Conservation (phyloP, 768 basidiomycete genomes). For the Gelatoporia subvermispora region DNA sequence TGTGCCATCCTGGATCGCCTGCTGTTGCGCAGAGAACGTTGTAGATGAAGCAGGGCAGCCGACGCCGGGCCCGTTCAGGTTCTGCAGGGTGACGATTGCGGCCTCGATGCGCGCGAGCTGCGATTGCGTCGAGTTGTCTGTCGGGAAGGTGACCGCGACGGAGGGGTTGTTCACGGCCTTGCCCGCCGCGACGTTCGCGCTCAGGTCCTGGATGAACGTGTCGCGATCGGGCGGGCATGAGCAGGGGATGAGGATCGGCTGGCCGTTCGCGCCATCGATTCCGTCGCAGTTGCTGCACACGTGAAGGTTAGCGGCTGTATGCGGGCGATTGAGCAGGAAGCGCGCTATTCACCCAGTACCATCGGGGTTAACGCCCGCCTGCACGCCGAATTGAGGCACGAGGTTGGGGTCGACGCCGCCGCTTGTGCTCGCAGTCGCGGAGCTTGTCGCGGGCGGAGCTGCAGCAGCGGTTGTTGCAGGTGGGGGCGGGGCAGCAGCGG, state of each 20-base stretch:
- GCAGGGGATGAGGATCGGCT: slow-evolving; percentile 38
- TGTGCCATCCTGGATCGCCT: slow-evolving; percentile 10
- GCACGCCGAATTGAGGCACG: slow-evolving; percentile 19
- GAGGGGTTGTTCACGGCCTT: slow-evolving; percentile 61
- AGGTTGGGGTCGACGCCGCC: slow-evolving; percentile 19
- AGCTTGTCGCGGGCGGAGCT: slow-evolving; percentile 12
- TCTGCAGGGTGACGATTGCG: slow-evolving; percentile 63
- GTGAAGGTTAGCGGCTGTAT: not conserved
- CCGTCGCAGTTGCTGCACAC: slow-evolving; percentile 34
- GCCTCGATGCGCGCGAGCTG: slow-evolving; percentile 44
- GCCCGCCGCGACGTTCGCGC: slow-evolving; percentile 56
- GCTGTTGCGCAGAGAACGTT: slow-evolving; percentile 36
- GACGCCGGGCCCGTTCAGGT: slow-evolving; percentile 58
- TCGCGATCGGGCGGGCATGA: slow-evolving; percentile 33
- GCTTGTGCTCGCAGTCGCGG: not conserved
- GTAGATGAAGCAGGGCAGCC: slow-evolving; percentile 66
- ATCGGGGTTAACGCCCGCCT: slow-evolving; percentile 13
- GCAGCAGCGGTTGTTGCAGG: not conserved
- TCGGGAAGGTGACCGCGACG: slow-evolving; percentile 39
- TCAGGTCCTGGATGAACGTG: slow-evolving; percentile 25
- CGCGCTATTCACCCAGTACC: slow-evolving; percentile 12
- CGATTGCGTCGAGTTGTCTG: slow-evolving; percentile 33
- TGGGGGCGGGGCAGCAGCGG: slow-evolving; percentile 1
- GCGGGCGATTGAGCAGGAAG: not conserved
- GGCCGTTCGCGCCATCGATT: slow-evolving; percentile 26